A percentile compares a stretch with the other conserved stretches of the same genome.
Evolutionary conservation across 108 stramenopile genomes (phyloP).

Genomic region (Nitzschia putrida): DNA sequence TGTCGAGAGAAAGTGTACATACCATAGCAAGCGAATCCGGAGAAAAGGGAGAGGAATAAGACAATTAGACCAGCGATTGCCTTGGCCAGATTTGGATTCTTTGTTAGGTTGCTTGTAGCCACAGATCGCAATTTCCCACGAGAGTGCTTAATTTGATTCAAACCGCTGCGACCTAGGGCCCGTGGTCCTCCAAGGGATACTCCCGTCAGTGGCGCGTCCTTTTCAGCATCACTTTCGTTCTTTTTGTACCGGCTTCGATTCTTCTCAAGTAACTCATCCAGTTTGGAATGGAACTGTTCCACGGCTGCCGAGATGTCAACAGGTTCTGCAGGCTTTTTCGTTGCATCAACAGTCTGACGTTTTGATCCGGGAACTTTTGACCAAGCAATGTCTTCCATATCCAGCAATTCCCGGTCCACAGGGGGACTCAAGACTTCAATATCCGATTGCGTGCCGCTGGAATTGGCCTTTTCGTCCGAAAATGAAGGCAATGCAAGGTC

Average conservation of each 20-base stretch:
- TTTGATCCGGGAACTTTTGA: conserved; percentile 1
- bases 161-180: neutral
- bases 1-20: conserved; percentile 29
- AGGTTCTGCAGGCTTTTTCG: neutral
- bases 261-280: conserved; percentile 31
- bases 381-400: conserved; percentile 24
- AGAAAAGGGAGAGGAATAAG: conserved; percentile 4
- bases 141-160: neutral
- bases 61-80: neutral
- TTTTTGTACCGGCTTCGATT: conserved; percentile 5
- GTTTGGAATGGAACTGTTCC: conserved; percentile 19
- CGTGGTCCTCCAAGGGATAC: neutral
- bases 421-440: too few species aligned
- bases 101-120: neutral
- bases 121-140: neutral
- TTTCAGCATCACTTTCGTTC: neutral
- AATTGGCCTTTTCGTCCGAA: neutral
- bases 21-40: conserved; percentile 38
- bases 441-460: too few species aligned
- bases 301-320: neutral
- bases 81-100: neutral
- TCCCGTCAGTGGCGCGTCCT: neutral
- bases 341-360: neutral
- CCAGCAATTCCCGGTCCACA: neutral
- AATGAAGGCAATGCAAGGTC: neutral